Evolutionary conservation across 805 yeast species (phyloP), one percentile per base, ranked within the genome.

Genomic region (Sugiyamaella floridensis): DNA sequence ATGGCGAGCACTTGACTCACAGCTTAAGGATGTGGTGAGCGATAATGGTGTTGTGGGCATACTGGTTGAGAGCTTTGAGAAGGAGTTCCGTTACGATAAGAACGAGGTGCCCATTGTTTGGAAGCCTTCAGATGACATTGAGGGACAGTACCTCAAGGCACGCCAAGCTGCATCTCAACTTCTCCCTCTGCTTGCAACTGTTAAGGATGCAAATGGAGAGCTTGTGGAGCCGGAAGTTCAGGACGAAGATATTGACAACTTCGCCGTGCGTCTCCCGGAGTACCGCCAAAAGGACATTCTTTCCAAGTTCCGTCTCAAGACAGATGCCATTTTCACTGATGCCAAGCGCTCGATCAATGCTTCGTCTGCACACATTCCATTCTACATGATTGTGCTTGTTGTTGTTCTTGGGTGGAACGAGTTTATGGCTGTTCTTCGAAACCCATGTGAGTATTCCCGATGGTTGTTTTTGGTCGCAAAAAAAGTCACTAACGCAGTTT

Each of bases 351-450:
- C 96, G 2, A 82, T 87, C 50, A 77, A 89, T 46, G 85, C 83
- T 56, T 83, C 85, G 47, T 78, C 82, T 11, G 81, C 96, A 0
- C 82, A 84, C 54, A 85, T 93, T 53, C 99, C 99, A 3, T 73
- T 82, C 58, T 93, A 85, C 73, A 80, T 93, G 53, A 89, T 88
- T 70, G 70, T 81, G 10, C 63, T 92, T 12, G 71, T 93, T 20
- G 67, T 85, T 1, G 81, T 86, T 2, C 73, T 93, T 19, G 99
- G 99, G 9, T 93, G 97, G 97, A 90, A 90, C 67, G 97, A 93
- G 73, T 84, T 93, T 59, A 79, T 89, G 85, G 85, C 93, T 9
- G 80, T 93, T 15, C 64, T 93, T 44, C 78, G 95, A 57, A 90
- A 87, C 65, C 97, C 99, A 49, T 32, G 48, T 45, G 32, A 45